Evolutionary conservation across 805 yeast species (phyloP).

Genomic region (Ogataea paraovalis): DNA sequence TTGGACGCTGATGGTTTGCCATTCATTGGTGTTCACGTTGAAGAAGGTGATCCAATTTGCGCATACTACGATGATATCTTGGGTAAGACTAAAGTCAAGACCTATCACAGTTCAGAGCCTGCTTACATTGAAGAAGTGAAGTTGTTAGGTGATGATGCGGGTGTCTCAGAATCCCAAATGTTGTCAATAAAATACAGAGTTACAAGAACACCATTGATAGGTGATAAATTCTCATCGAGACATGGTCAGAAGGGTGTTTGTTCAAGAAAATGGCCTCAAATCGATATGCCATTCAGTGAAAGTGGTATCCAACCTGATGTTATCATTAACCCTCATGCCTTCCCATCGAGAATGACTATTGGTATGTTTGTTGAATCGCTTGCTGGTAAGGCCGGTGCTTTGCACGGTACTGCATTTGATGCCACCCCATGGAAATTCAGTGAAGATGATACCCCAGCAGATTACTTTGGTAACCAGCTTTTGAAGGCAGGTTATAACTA

Average conservation of each 20-base stretch:
- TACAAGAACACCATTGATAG: conserved; percentile 89
- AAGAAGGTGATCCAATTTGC: conserved; percentile 93
- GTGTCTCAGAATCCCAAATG: conserved; percentile 75
- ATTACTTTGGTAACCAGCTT: conserved; percentile 93
- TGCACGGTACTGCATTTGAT: conserved; percentile 97
- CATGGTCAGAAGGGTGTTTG: conserved; percentile 99
- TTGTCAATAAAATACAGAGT: conserved; percentile 86
- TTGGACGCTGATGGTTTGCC: conserved; percentile 94
- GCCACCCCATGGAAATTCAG: conserved; percentile 94
- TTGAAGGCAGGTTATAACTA: conserved; percentile 86
- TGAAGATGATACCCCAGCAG: conserved; percentile 94
- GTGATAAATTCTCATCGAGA: conserved; percentile 96
- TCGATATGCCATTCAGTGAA: conserved; percentile 96
- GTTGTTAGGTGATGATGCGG: conserved; percentile 78
- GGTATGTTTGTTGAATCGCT: conserved; percentile 98
- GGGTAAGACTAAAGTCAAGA: conserved; percentile 87
- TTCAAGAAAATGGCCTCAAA: conserved; percentile 95
- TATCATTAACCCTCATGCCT: conserved; percentile 97
- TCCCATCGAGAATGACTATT: conserved; percentile 99
- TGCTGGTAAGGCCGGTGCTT: conserved; percentile 98
- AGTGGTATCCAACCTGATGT: conserved; percentile 96
- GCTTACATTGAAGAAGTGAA: conserved; percentile 95
- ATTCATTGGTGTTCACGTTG: conserved; percentile 76
- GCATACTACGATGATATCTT: conserved; percentile 88
- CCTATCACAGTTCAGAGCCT: conserved; percentile 91